These are phyloP conservation scores for Microsporum audouinii DNA, from an alignment of 2,329 filamentous ascomycete species.

Conservation along the genomic window DNA sequence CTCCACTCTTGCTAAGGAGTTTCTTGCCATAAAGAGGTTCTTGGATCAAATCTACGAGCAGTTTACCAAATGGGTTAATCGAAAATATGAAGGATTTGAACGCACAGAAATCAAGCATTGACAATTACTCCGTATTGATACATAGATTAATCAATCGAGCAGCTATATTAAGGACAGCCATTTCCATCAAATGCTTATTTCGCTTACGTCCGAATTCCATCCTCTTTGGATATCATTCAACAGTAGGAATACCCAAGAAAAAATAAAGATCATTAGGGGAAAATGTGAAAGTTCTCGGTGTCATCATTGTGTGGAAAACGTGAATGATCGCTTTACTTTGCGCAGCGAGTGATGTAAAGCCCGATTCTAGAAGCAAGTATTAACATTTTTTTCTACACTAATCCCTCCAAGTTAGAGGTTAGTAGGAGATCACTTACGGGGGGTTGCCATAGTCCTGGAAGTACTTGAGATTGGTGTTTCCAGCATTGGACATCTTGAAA, in stretches of 20 bases:
- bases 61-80: too few species aligned
- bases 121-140: neutral
- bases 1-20: too few species aligned
- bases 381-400: neutral
- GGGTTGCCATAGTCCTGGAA: slow-evolving; percentile 53
- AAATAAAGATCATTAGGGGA: neutral
- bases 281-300: neutral
- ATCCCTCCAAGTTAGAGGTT: neutral
- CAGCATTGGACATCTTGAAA: slow-evolving; percentile 42
- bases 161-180: neutral
- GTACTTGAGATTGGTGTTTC: slow-evolving; percentile 44
- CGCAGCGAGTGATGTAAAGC: slow-evolving; percentile 29
- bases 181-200: neutral
- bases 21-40: too few species aligned
- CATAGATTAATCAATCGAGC: neutral
- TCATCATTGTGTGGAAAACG: neutral
- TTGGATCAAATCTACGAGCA: too few species aligned
- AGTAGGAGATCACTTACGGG: slow-evolving; percentile 27
- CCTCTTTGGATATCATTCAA: neutral
- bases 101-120: neutral
- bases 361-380: slow-evolving; percentile 24
- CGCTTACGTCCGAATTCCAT: neutral
- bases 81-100: too few species aligned
- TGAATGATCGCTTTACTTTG: neutral
- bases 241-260: neutral